phyloP scores from a whole-genome alignment of 1,139 yeast species.

The Magnusiomyces sp. region DNA sequence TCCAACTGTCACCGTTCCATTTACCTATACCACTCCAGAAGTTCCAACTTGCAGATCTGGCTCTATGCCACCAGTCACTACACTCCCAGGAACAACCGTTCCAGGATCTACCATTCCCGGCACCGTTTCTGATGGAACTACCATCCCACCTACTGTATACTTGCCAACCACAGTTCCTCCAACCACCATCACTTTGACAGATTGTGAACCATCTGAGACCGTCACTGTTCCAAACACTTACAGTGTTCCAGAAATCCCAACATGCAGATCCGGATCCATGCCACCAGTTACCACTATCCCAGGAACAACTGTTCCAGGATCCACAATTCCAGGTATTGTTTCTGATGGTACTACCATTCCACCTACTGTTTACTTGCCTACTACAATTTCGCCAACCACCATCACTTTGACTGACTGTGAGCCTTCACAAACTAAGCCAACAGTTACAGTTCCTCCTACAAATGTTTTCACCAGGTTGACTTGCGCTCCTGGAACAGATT shows the following conservation, averaged over 20 bases:
- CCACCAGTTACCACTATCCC: constrained; percentile 15
- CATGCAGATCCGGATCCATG: constrained; percentile 1
- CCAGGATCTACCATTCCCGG: constrained; percentile 6
- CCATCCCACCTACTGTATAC: constrained; percentile 5
- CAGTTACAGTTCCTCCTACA: not conserved
- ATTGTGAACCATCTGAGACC: constrained; percentile 11
- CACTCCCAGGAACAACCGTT: constrained; percentile 1
- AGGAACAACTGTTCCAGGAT: constrained; percentile 3
- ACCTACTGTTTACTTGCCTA: constrained; percentile 2
- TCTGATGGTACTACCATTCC: constrained; percentile 3
- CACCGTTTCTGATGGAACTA: constrained; percentile 6
- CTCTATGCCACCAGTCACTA: constrained; percentile 4
- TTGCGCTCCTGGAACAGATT: constrained; percentile 5
- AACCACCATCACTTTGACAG: not conserved
- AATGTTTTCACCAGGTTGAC: no score
- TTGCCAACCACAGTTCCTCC: not conserved
- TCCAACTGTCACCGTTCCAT: not conserved
- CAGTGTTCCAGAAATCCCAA: not conserved
- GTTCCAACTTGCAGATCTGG: constrained; percentile 4
- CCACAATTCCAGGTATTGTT: constrained; percentile 5
- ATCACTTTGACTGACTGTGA: not conserved
- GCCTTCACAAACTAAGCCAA: constrained; percentile 8
- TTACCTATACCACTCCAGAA: not conserved
- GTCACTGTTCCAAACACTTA: constrained; percentile 11
- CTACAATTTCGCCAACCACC: constrained; percentile 5